phyloP scores from a whole-genome alignment of 495 filamentous ascomycete genomes.

The Trichoderma reesei region DNA sequence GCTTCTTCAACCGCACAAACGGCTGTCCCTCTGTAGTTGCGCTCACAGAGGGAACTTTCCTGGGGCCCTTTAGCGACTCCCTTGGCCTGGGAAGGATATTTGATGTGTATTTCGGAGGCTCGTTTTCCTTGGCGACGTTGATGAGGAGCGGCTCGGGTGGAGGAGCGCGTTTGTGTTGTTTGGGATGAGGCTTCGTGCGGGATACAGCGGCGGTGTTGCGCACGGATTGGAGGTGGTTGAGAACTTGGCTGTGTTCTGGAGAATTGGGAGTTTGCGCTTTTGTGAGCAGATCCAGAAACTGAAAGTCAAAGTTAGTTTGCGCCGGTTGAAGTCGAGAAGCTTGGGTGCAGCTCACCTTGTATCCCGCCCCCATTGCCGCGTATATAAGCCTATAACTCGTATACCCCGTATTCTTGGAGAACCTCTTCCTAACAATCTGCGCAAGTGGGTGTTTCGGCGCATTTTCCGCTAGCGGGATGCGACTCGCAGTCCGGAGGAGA shows the following conservation, averaged over 20 bases:
- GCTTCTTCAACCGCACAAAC: slow-evolving; percentile 58
- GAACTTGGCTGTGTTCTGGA: slow-evolving; percentile 14
- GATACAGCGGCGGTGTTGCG: slow-evolving; percentile 11
- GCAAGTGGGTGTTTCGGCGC: slow-evolving; percentile 21
- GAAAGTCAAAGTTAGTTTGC: neutral
- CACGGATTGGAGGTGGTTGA: slow-evolving; percentile 17
- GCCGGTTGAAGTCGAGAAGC: slow-evolving; percentile 12
- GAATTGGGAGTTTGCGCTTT: slow-evolving; percentile 10
- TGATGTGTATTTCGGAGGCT: slow-evolving; percentile 31
- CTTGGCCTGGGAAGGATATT: slow-evolving; percentile 32
- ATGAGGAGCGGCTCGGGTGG: slow-evolving; percentile 17
- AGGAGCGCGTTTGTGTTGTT: neutral
- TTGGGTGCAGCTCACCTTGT: slow-evolving; percentile 35
- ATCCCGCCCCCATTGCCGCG: slow-evolving; percentile 48
- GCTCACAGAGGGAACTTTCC: slow-evolving; percentile 48
- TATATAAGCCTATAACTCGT: slow-evolving; percentile 39
- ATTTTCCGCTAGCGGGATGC: slow-evolving; percentile 22
- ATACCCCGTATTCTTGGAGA: slow-evolving; percentile 43
- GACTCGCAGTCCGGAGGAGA: slow-evolving; percentile 49
- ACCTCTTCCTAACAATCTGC: slow-evolving; percentile 37
- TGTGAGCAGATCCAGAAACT: slow-evolving; percentile 10
- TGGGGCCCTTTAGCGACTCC: slow-evolving; percentile 32
- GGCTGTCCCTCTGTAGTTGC: slow-evolving; percentile 47
- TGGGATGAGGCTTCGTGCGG: slow-evolving; percentile 13
- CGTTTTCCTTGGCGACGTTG: slow-evolving; percentile 17